phyloP scores from a whole-genome alignment of 2,329 filamentous ascomycete species.

The Claviceps humidiphila region DNA sequence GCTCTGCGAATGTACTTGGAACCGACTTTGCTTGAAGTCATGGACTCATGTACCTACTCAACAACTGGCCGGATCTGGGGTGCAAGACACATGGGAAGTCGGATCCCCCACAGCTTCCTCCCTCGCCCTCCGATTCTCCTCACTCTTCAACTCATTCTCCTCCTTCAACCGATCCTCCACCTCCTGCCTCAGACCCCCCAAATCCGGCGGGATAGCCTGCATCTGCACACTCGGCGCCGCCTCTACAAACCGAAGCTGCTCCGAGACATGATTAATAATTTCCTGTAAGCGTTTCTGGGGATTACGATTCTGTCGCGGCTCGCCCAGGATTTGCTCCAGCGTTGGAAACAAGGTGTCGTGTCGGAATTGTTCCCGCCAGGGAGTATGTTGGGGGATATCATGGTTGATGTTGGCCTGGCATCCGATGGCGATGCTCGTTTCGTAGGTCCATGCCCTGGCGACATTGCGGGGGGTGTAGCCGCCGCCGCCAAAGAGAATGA shows the following conservation, averaged over 20 bases:
- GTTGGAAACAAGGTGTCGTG: constrained; percentile 81
- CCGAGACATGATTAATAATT: constrained; percentile 64
- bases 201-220: constrained; percentile 64
- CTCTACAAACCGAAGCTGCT: constrained; percentile 77
- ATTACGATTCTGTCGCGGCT: constrained; percentile 66
- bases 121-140: constrained; percentile 34
- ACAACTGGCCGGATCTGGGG: too few relatives aligned
- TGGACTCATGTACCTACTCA: too few relatives aligned
- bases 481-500: constrained; percentile 85
- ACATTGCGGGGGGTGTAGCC: constrained; percentile 96
- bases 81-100: too few relatives aligned
- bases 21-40: too few relatives aligned
- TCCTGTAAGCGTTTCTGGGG: constrained; percentile 60
- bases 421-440: constrained; percentile 80
- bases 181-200: constrained; percentile 53
- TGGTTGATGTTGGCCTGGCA: constrained; percentile 56
- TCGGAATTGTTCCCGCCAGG: constrained; percentile 79
- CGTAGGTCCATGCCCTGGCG: constrained; percentile 90
- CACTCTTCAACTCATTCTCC: constrained; percentile 45
- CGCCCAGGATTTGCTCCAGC: constrained; percentile 56
- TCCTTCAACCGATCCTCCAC: constrained; percentile 56
- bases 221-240: constrained; percentile 81
- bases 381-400: constrained; percentile 64
- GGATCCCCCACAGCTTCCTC: constrained; percentile 45
- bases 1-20: too few relatives aligned